Conservation (phyloP, 768 basidiomycete genomes). For the Tulasnella calospora region DNA sequence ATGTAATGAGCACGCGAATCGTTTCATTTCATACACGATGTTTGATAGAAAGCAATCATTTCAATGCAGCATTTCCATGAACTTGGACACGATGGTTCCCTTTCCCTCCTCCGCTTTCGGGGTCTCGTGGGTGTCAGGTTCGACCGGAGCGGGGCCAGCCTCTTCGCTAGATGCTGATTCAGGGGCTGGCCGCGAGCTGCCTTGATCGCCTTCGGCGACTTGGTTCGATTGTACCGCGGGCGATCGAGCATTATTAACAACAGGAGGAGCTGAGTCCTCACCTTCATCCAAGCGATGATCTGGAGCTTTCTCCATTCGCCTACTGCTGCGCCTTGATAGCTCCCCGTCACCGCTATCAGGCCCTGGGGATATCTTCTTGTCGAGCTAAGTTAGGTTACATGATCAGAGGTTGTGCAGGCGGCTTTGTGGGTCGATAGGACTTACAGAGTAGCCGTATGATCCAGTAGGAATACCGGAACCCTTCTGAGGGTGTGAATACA, state of each 20-base stretch:
- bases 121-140: slow-evolving; percentile 3
- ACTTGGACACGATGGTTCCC: slow-evolving; percentile 8
- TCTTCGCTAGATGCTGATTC: neutral
- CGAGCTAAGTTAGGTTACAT: slow-evolving; percentile 39
- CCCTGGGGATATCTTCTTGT: slow-evolving; percentile 41
- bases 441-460: slow-evolving; percentile 59
- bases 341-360: slow-evolving; percentile 35
- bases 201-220: slow-evolving; percentile 18
- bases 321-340: slow-evolving; percentile 47
- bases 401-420: slow-evolving; percentile 16
- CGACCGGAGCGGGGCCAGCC: slow-evolving; percentile 7
- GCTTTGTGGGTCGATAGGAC: slow-evolving; percentile 33
- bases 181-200: neutral
- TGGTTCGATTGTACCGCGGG: neutral
- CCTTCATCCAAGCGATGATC: slow-evolving; percentile 32
- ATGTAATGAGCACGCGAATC: neutral
- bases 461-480: slow-evolving; percentile 41
- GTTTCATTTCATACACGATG: neutral
- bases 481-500: slow-evolving; percentile 52
- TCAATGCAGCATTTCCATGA: slow-evolving; percentile 20
- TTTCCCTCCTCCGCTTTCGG: neutral
- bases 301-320: slow-evolving; percentile 70
- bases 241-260: neutral
- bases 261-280: neutral
- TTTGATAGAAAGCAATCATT: neutral